Evolutionary conservation across 805 yeast species (phyloP), one percentile per base, ranked within the genome.

Genomic region (Wickerhamiella shivajii): DNA sequence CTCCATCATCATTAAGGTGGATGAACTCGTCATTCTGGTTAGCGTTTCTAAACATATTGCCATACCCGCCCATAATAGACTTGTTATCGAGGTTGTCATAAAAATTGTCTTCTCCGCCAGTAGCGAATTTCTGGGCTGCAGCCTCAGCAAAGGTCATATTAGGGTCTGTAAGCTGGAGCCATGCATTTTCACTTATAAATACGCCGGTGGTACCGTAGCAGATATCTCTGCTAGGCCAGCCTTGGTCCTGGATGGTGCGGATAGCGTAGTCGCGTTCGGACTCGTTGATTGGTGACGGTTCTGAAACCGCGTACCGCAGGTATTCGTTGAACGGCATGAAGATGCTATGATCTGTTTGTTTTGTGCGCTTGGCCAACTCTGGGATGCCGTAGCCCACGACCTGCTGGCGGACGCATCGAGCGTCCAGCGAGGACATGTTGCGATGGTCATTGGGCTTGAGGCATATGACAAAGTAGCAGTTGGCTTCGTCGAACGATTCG

Each of bases 341-440:
- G 13, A 59, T 43, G 7, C 59, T 47, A 23, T 52, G 52, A 33
- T 60, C 64, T 10, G 55, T 55, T 20, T 38, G 38, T 33, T 54
- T 55, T n/a, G 59, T 58, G 3, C 59, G 49, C 19, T 47, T 49
- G 4, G 63, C 59, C 21, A 60, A 44, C 37, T 60, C 64, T 5
- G 63, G 57, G 12, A 60, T 44, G 6, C 64, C 63, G 17, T 59
- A 45, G 1, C 63, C 62, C 26, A 54, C 50, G 16, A 59, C 50
- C 40, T 60, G 64, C 40, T 59, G 62, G 11, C 63, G 48, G 6
- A 60, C 61, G 36, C 62, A 57, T 17, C 63, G 50, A 8, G 63
- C 62, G 36, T 60, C 64, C 34, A 60, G 46, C n/a, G 56, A 51
- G 7, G 52, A 48, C 5, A 56, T 41, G 6, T 57, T 43, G 6